Evolutionary conservation across 1,284 basidiomycete species (phyloP).

Genomic region (Ceratobasidium sp.): DNA sequence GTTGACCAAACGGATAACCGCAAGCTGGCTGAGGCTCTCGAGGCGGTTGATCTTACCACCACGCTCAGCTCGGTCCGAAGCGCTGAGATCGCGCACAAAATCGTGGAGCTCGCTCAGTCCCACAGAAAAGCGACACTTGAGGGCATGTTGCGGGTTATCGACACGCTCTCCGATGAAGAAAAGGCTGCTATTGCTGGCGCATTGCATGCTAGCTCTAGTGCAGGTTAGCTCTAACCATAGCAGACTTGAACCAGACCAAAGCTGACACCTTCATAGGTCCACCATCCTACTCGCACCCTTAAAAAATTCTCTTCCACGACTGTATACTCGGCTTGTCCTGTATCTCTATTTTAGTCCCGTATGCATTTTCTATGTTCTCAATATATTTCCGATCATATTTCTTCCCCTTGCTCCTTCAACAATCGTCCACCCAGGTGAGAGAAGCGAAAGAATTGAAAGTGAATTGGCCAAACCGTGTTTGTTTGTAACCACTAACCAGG

Average conservation of each 20-base stretch:
- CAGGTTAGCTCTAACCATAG: slow-evolving; percentile 18
- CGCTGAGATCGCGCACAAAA: slow-evolving; percentile 69
- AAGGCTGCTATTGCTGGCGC: slow-evolving; percentile 68
- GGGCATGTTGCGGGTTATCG: slow-evolving; percentile 72
- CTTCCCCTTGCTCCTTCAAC: too few species aligned
- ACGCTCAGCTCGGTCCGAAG: slow-evolving; percentile 70
- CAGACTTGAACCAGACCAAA: too few species aligned
- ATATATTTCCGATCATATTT: too few species aligned
- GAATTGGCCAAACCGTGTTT: too few species aligned
- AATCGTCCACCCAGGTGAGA: too few species aligned
- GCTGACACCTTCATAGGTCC: slow-evolving; percentile 34
- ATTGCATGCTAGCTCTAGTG: slow-evolving; percentile 58
- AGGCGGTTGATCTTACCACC: slow-evolving; percentile 71
- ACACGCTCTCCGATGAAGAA: slow-evolving; percentile 78
- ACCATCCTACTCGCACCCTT: slow-evolving; percentile 45
- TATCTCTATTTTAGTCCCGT: neutral
- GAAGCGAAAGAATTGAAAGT: too few species aligned
- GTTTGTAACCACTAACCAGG: too few species aligned
- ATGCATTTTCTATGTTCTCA: too few species aligned
- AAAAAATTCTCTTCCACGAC: neutral
- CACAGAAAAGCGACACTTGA: slow-evolving; percentile 76
- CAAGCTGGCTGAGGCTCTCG: slow-evolving; percentile 68
- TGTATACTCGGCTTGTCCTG: neutral
- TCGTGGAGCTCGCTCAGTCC: slow-evolving; percentile 69
- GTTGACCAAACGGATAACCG: slow-evolving; percentile 65